Evolutionary conservation across 73 alveolate species (phyloP), one percentile per base, ranked within the genome.

Genomic region (Uronychia setigera): DNA sequence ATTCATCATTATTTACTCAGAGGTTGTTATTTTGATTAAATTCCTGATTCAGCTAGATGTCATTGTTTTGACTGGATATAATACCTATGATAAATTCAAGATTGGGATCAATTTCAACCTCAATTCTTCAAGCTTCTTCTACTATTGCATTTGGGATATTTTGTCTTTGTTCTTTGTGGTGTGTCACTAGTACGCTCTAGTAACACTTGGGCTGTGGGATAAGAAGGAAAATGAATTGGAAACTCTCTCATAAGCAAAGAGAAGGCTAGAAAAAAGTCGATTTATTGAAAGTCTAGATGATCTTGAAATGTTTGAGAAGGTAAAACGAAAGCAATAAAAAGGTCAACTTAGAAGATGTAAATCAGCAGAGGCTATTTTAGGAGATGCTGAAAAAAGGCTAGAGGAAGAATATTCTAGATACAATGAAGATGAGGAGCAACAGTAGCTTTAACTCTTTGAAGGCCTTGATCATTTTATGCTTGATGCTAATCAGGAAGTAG

Each of bases 1-100:
- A 67, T 32, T 76, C n/a, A 80, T 92, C 26, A 26, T 88, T 9
- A 59, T 85, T 57, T 92, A 92, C 75, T 79, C 97, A 1, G 95
- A 83, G 46, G 29, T 79, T 29, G 83, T 92, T 0, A 78, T 92
- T 46, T 30, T 92, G 80, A 57, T 92, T 28, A 89, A 92, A 79
- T 92, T 88, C 85, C 35, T 83, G 28, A 82, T 89, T 27, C 90
- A 92, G 77, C 82, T 90, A 13, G 57, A 87, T 11, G 35, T 90
- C 80, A 35, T 75, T 26, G 0, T 33, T 9, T 0, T 30, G 29
- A 31, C 59, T 33, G 5, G 87, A 5, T 46, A 46, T 19, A 11
- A 46, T 19, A 46, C 67, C 5, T 46, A 46, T 46, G 67, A 46
- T 19, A 46, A 46, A 46, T 46, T 11, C 67, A 46, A 46, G n/a